A percentile compares a stretch with the other conserved stretches of the same genome.
These are phyloP conservation scores for Microthlaspi erraticum DNA, from an alignment of 345 rosid genomes.

Conservation along the genomic window DNA sequence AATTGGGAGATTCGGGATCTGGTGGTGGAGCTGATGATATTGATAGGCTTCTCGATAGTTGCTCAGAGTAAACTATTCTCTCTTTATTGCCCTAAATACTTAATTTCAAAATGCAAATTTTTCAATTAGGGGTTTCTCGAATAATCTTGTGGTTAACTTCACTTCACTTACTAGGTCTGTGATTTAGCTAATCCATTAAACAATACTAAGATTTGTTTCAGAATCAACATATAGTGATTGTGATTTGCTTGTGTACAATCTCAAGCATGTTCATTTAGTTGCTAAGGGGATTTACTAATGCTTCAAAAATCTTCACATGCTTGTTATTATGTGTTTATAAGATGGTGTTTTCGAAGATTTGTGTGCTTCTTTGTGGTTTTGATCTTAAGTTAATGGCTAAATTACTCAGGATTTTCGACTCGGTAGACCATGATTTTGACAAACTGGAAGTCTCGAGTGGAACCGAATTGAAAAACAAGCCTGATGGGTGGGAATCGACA, in stretches of 20 bases:
- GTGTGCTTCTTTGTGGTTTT: constrained; percentile 19
- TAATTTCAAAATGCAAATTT: neutral
- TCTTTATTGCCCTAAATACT: constrained; percentile 8
- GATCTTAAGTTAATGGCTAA: neutral
- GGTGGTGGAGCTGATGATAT: constrained; percentile 68
- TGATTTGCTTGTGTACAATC: neutral
- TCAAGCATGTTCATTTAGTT: neutral
- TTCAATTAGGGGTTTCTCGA: constrained; percentile 14
- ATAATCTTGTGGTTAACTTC: neutral
- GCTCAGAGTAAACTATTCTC: constrained; percentile 65
- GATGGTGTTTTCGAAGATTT: constrained; percentile 1
- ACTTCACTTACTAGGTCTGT: constrained; percentile 2
- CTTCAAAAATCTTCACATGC: neutral
- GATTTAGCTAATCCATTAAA: neutral
- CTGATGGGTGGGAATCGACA: constrained; percentile 97
- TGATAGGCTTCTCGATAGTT: constrained; percentile 82
- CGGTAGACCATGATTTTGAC: constrained; percentile 64
- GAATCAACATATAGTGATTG: neutral
- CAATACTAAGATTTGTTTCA: neutral
- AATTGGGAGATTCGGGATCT: constrained; percentile 54
- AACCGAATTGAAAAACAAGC: constrained; percentile 77
- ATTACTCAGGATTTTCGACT: constrained; percentile 73
- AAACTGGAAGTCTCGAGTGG: constrained; percentile 59
- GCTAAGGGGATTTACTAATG: neutral
- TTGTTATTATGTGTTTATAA: constrained; percentile 7